Evolutionary conservation across 2,329 filamentous ascomycete species (phyloP).

Genomic region (Keithomyces neogunnii): DNA sequence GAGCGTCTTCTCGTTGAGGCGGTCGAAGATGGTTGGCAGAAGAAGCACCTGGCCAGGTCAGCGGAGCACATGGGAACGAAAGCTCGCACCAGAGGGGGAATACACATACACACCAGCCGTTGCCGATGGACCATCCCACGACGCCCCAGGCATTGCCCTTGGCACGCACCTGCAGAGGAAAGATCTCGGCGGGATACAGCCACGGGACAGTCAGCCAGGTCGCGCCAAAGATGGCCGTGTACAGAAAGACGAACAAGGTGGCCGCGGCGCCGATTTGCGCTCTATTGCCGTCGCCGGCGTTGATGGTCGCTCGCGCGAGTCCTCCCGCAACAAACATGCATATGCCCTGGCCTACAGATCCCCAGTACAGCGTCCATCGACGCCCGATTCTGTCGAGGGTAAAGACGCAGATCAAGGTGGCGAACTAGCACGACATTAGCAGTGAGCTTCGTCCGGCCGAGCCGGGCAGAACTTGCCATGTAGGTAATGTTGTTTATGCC

Average conservation of each 20-base stretch:
- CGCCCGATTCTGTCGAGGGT: constrained; percentile 61
- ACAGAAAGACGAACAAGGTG: constrained; percentile 60
- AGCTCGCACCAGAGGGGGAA: constrained; percentile 26
- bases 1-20: constrained; percentile 61
- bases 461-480: constrained; percentile 25
- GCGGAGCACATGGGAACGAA: background rate
- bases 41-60: constrained; percentile 29
- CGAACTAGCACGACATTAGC: constrained; percentile 27
- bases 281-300: constrained; percentile 32
- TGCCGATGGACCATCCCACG: constrained; percentile 49
- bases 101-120: constrained; percentile 59
- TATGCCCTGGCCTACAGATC: constrained; percentile 53
- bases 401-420: constrained; percentile 61
- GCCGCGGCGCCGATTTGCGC: constrained; percentile 54
- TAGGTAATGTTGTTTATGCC: constrained; percentile 44
- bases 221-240: constrained; percentile 31
- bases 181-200: constrained; percentile 57
- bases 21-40: constrained; percentile 52
- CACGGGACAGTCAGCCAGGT: constrained; percentile 46
- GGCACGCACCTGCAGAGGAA: constrained; percentile 46
- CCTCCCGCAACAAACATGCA: constrained; percentile 60
- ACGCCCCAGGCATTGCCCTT: constrained; percentile 52
- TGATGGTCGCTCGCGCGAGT: constrained; percentile 43
- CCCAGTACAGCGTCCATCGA: constrained; percentile 63
- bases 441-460: background rate